Evolutionary conservation across 108 stramenopile genomes (phyloP), one percentile per base, ranked within the genome.

Genomic region (Asterionellopsis glacialis): DNA sequence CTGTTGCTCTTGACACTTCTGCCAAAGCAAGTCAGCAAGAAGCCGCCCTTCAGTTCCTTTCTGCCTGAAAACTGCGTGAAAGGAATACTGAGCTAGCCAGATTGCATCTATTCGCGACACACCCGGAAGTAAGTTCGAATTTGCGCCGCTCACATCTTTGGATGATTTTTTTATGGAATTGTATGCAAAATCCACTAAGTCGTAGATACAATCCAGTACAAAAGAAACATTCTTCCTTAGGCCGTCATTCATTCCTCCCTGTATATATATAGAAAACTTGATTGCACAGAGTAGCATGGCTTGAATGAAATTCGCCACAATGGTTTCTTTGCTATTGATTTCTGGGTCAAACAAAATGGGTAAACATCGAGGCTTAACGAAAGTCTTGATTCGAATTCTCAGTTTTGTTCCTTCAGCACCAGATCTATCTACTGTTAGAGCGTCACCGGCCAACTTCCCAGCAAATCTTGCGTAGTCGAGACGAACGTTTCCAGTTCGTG

Each of bases 341-440:
- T 40, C 27, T 16, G 68, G 57, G 66, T 90, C 89, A 65, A 83
- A 93, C 15, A 93, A 73, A 58, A 93, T 78, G 11, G 79, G 77
- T 26, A 81, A 61, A 45, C 90, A 91, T 54, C 93, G 61, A 14
- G 93, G 93, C 48, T 77, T 61, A 13, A 90, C 83, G 67, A 91
- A 95, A 50, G 60, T 77, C 62, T 86, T 73, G 74, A 91, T 79
- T 11, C 73, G 72, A 23, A 52, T 59, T 24, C 26, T 58, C 16
- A 91, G 41, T 40, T 71, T 71, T 22, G 43, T 45, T 18, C 88
- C 84, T 53, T 83, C 77, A n/a, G 72, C 60, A 24, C 73, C 71
- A 12, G 41, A 42, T 5, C 67, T 54, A 23, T 82, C 75, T 1
- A 89, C 71, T 1, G 72, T 84, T 19, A 95, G 61, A 40, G 67